Conservation (phyloP, 305 asterid species). For the Fraxinus paxiana region DNA sequence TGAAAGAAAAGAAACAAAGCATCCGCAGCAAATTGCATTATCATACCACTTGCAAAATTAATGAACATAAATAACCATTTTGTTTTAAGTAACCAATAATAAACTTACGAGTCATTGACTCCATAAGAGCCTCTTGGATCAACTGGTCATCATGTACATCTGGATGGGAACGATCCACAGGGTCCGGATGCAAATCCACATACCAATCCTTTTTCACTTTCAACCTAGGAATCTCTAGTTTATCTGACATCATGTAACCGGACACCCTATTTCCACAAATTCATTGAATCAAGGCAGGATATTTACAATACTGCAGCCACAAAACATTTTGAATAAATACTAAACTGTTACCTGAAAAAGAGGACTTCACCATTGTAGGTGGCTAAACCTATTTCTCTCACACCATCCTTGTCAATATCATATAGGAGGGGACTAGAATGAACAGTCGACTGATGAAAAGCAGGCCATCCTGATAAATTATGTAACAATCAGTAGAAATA, state of each 20-base stretch:
- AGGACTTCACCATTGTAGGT: constrained; percentile 94
- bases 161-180: constrained; percentile 86
- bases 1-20: too few relatives aligned
- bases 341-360: constrained; percentile 78
- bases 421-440: constrained; percentile 91
- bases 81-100: constrained; percentile 12
- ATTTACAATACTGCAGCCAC: neutral
- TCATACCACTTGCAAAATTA: neutral
- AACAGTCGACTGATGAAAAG: constrained; percentile 95
- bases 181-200: constrained; percentile 82
- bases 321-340: constrained; percentile 11
- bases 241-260: constrained; percentile 90
- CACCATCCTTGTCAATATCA: constrained; percentile 97
- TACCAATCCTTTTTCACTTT: constrained; percentile 89
- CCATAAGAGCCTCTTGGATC: constrained; percentile 54
- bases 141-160: constrained; percentile 82
- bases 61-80: neutral
- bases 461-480: constrained; percentile 84
- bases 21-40: neutral
- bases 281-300: constrained; percentile 18
- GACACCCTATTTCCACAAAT: constrained; percentile 56
- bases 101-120: constrained; percentile 50
- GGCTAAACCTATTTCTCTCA: constrained; percentile 88
- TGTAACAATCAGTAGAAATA: constrained; percentile 15
- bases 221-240: constrained; percentile 80